These are phyloP conservation scores for Houttuynia cordata DNA, from an alignment of 164 flowering plant species.

Conservation along the genomic window DNA sequence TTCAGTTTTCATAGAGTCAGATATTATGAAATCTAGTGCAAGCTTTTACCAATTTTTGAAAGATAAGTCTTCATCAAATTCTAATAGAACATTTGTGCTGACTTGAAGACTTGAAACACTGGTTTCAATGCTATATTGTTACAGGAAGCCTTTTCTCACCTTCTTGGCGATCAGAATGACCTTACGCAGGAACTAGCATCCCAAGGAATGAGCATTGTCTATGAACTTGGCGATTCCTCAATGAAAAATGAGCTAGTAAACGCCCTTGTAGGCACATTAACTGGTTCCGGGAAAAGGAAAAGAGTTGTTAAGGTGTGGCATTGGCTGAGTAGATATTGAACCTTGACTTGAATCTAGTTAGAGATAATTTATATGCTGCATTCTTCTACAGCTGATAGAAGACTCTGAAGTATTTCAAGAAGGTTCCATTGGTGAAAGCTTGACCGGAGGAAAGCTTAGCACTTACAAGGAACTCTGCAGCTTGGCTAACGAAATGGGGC, in stretches of 20 bases:
- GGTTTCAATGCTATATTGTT: conserved; percentile 3
- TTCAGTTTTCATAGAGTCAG: too few relatives aligned
- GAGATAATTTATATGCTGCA: neutral
- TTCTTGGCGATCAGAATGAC: conserved; percentile 90
- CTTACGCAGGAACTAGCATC: conserved; percentile 97
- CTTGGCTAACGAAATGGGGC: conserved; percentile 98
- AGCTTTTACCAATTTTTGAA: too few relatives aligned
- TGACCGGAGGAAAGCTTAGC: conserved; percentile 85
- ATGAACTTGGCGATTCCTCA: conserved; percentile 85
- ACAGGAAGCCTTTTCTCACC: conserved; percentile 95
- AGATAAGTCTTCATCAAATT: too few relatives aligned
- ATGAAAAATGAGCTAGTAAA: conserved; percentile 80
- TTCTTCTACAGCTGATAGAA: conserved; percentile 55
- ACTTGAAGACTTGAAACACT: neutral
- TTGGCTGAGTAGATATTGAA: neutral
- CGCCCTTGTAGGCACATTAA: conserved; percentile 83
- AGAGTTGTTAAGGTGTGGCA: conserved; percentile 79
- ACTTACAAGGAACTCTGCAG: conserved; percentile 96
- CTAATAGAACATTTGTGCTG: too few relatives aligned
- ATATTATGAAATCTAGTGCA: too few relatives aligned
- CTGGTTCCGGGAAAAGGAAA: conserved; percentile 94
- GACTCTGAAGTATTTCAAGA: conserved; percentile 96
- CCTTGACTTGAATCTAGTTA: neutral
- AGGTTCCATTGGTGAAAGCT: conserved; percentile 77
- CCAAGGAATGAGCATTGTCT: conserved; percentile 97